Conservation (phyloP, 768 basidiomycete species). For the Mycena leptocephala region DNA sequence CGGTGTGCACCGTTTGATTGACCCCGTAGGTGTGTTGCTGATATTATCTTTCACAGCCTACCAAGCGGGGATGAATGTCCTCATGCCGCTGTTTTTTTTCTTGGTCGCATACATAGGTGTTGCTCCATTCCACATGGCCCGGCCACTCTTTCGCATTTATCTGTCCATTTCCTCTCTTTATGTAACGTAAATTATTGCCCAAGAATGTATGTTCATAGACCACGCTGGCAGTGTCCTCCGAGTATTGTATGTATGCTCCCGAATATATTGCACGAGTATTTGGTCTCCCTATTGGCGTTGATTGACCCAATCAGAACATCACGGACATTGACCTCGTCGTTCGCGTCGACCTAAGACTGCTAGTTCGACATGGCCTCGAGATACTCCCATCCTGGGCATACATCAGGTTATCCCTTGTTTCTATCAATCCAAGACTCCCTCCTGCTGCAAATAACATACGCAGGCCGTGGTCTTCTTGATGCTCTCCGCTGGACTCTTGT, state of each 20-base stretch:
- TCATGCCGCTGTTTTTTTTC: background rate
- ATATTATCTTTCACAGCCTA: slow-evolving; percentile 21
- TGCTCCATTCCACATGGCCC: slow-evolving; percentile 28
- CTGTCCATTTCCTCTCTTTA: slow-evolving; percentile 40
- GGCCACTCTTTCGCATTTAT: slow-evolving; percentile 31
- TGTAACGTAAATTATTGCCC: slow-evolving; percentile 62
- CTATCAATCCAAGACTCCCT: slow-evolving; percentile 75
- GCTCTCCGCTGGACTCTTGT: slow-evolving; percentile 84
- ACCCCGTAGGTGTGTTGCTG: slow-evolving; percentile 3
- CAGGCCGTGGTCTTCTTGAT: slow-evolving; percentile 75
- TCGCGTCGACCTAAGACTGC: slow-evolving; percentile 25
- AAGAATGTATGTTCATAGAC: slow-evolving; percentile 37
- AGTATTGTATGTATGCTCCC: slow-evolving; percentile 28
- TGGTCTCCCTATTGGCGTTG: background rate
- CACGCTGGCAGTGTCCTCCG: slow-evolving; percentile 19
- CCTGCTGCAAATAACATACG: slow-evolving; percentile 73
- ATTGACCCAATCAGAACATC: background rate
- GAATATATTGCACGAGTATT: slow-evolving; percentile 29
- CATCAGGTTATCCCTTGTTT: slow-evolving; percentile 73
- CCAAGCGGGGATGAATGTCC: slow-evolving; percentile 29
- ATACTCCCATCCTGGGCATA: slow-evolving; percentile 59
- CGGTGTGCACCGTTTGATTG: slow-evolving; percentile 12
- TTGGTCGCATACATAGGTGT: slow-evolving; percentile 25
- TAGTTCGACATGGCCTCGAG: slow-evolving; percentile 30
- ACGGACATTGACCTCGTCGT: background rate